Evolutionary conservation across 139 green algal genomes (phyloP), one percentile per base, ranked within the genome.

Genomic region (Mychonastes homosphaera): DNA sequence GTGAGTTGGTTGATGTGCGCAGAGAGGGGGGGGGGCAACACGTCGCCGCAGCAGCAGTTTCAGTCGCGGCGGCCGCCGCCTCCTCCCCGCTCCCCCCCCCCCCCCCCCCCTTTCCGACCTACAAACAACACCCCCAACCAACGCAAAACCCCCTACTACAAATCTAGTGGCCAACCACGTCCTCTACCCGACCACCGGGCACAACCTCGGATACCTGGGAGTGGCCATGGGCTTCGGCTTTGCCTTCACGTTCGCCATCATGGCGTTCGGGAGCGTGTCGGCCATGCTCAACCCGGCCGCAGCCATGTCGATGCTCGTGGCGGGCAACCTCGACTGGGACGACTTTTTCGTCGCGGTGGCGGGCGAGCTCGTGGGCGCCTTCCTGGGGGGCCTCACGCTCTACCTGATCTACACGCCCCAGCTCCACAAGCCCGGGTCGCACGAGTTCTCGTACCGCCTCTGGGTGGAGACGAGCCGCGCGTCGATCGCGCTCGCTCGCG

Each of bases 121-220:
- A n/a, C n/a, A n/a, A n/a, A n/a, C n/a, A n/a, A n/a, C n/a, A n/a
- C n/a, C n/a, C n/a, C n/a, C n/a, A n/a, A n/a, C n/a, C n/a, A n/a
- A n/a, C n/a, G n/a, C n/a, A n/a, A n/a, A n/a, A n/a, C n/a, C n/a
- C n/a, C n/a, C n/a, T n/a, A n/a, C n/a, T n/a, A n/a, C n/a, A n/a
- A n/a, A n/a, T n/a, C n/a, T n/a, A n/a, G 58, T 65, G n/a, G 58
- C 58, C 8, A 65, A 65, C 58, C 58, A 65, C 19, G 58, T 65
- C 18, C 46, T 65, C 13, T 57, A 47, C 6, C 58, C 58, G 4
- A 41, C 49, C 13, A 36, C 58, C 6, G 58, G 58, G 24, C 16
- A 18, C 3, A 34, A 34, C 26, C 56, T 65, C 46, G 58, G 58
- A 45, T 65, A 65, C 26, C 46, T 56, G 34, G 45, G 35, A 18